A percentile compares a stretch with the other conserved stretches of the same genome.
These are phyloP conservation scores for Marasmius sp. DNA, from an alignment of 1,284 basidiomycete species.

Conservation along the genomic window DNA sequence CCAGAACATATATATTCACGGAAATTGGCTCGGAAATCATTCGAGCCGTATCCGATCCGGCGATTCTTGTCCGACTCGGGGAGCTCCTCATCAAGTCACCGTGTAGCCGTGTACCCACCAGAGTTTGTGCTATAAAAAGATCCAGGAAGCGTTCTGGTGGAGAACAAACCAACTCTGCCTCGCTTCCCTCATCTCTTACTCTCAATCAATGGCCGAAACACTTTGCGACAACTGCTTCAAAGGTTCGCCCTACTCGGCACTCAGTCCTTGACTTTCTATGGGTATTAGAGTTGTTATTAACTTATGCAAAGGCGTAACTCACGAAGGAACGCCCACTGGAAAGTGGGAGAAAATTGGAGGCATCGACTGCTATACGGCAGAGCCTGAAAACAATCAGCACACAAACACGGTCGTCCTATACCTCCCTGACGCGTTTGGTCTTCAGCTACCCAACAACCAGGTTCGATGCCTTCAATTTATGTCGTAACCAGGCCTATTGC, in stretches of 20 bases:
- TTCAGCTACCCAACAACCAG: constrained; percentile 10
- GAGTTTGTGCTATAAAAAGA: background rate
- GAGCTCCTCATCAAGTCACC: background rate
- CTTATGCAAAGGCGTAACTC: constrained; percentile 43
- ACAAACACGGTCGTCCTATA: constrained; percentile 55
- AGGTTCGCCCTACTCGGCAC: background rate
- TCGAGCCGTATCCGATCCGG: background rate
- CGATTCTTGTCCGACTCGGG: background rate
- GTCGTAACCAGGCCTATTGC: background rate
- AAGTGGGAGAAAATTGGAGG: constrained; percentile 35
- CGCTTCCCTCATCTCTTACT: background rate
- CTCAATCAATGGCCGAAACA: background rate
- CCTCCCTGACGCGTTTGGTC: constrained; percentile 51
- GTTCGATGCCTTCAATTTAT: background rate
- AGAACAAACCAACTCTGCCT: background rate
- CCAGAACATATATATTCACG: background rate
- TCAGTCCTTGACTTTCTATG: no score
- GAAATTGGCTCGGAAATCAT: background rate
- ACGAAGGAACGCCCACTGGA: constrained; percentile 44
- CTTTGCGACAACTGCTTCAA: background rate
- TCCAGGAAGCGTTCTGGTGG: background rate
- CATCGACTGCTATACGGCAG: constrained; percentile 48
- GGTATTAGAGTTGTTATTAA: background rate
- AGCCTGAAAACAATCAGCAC: constrained; percentile 42
- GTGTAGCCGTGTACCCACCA: no score